Base-by-base conservation (phyloP, 75 land plant species). In the Picea glauca region DNA sequence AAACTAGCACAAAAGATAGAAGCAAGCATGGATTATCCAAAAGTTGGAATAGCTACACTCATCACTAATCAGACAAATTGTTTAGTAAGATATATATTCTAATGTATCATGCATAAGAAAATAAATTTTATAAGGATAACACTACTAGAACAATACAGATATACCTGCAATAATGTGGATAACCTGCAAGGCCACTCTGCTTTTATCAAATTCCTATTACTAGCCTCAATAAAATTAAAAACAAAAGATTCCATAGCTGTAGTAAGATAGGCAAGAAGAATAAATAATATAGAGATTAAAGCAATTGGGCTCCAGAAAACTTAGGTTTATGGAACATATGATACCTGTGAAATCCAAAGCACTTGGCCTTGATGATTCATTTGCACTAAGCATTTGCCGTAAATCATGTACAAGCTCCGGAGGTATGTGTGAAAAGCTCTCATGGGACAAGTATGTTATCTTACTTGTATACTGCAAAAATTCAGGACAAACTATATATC, bases 331-430 rank as follows among this genome's bases (percentile, higher is more conserved):
- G 30, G 72, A 62, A 20, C 46, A 46, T 40, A 43, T 56, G 80
- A 23, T 85, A 96, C 99, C 90, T 80, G 99, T 96, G 78, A 96
- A 96, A 77, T 93, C 98, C 82, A 87, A 58, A 26, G 99, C 98
- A 82, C 87, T 88, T 76, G 99, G 95, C 79, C 99, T 86, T 20
- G 84, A 84, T 66, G 88, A 23, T 73, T 85, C 95, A 81, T 92
- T 89, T 33, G 83, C 60, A 62, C 85, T 90, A 7, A 96, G 87
- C 99, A 96, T 93, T 58, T 85, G 84, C 56, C 81, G 93, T 83
- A 96, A 79, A 60, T 96, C 99, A 43, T 81, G 72, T 74, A 80
- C 84, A 56, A 96, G 80, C 32, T 94, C 98, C 43, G 87, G 72
- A 56, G 99, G 98, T 68, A 96, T 87, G 62, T 77, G 83, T 5